phyloP scores from a whole-genome alignment of 352 stramenopile species.

The Pythium dissotocum region DNA sequence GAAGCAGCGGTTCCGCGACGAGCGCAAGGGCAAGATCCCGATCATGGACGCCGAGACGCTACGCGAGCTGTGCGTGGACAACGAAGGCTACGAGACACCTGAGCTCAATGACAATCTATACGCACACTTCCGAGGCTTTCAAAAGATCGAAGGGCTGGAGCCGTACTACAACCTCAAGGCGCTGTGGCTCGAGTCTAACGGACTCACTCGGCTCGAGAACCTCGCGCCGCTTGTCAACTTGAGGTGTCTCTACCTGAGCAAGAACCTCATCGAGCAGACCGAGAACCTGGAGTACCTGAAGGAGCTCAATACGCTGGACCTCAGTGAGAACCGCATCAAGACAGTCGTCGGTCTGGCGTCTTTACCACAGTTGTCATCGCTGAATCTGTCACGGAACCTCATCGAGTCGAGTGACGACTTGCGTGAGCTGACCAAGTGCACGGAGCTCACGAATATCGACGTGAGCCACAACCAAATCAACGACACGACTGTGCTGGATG shows the following conservation, averaged over 20 bases:
- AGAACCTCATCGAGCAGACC: constrained; percentile 91
- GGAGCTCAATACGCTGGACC: constrained; percentile 91
- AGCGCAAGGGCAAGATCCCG: constrained; percentile 71
- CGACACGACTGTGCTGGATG: constrained; percentile 69
- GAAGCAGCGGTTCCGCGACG: constrained; percentile 63
- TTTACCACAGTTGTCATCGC: constrained; percentile 76
- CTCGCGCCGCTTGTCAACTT: constrained; percentile 73
- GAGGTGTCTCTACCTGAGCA: constrained; percentile 92
- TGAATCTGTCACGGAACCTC: constrained; percentile 91
- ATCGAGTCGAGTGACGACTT: constrained; percentile 75
- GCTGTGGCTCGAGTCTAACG: constrained; percentile 96
- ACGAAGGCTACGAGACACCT: constrained; percentile 94
- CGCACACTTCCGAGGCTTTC: constrained; percentile 94
- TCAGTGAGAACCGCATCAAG: constrained; percentile 91
- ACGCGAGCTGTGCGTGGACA: constrained; percentile 81
- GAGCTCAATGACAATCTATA: constrained; percentile 95
- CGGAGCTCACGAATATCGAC: constrained; percentile 89
- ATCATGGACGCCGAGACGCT: constrained; percentile 90
- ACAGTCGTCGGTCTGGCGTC: constrained; percentile 79
- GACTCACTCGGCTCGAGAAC: constrained; percentile 85
- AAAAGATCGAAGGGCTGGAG: constrained; percentile 93
- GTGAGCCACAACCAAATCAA: constrained; percentile 92
- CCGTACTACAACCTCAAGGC: constrained; percentile 92
- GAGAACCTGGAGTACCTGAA: constrained; percentile 58
- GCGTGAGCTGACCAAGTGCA: constrained; percentile 65